A percentile compares a stretch with the other conserved stretches of the same genome.
Evolutionary conservation across 768 basidiomycete species (phyloP).

Genomic region (Mrakia hoshinonis): DNA sequence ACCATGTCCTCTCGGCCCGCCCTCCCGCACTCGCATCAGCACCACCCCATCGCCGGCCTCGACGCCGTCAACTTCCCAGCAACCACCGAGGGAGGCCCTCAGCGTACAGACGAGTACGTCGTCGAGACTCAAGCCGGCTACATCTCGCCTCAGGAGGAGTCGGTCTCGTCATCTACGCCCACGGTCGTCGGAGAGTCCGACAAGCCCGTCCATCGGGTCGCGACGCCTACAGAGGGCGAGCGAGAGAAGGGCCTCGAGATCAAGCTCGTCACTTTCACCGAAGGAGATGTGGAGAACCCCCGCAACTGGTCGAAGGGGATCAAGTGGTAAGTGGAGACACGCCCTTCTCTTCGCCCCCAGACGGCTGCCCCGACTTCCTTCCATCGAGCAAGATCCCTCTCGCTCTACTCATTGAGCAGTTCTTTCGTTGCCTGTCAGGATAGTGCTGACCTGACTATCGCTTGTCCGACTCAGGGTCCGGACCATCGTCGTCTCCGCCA

Average conservation of each 20-base stretch:
- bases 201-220: neutral
- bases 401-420: too few species aligned
- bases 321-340: slow-evolving; percentile 2
- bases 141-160: slow-evolving; percentile 1
- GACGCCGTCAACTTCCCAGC: slow-evolving; percentile 18
- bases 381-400: too few species aligned
- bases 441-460: neutral
- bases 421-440: neutral
- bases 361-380: too few species aligned
- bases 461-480: slow-evolving; percentile 8
- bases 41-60: slow-evolving; percentile 7
- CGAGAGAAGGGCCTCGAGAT: slow-evolving; percentile 20
- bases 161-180: neutral
- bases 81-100: slow-evolving; percentile 8
- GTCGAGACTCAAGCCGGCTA: neutral
- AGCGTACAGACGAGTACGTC: slow-evolving; percentile 15
- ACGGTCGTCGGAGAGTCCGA: neutral
- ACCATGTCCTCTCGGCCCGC: neutral
- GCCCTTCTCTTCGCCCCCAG: too few species aligned
- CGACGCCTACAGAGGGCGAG: neutral
- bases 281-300: slow-evolving; percentile 11
- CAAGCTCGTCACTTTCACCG: slow-evolving; percentile 19
- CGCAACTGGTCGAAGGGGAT: neutral
- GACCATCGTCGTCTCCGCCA: slow-evolving; percentile 23
- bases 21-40: neutral